Base-by-base conservation (phyloP, 108 stramenopile genomes). In the Cyclotella baltica region DNA sequence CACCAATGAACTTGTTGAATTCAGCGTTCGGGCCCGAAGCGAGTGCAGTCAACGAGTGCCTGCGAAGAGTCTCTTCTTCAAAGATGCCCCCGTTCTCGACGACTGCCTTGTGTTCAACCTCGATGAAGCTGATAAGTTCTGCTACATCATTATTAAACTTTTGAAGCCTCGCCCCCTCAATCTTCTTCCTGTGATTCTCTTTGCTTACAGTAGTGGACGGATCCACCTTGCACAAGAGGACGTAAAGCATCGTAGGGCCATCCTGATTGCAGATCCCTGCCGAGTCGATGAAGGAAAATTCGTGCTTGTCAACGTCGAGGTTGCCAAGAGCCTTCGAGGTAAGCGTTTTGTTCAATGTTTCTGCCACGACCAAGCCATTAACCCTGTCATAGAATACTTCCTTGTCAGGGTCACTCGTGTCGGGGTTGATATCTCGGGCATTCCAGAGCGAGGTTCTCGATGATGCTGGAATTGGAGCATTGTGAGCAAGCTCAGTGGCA, bases 1-100 rank as follows among this genome's bases (percentile, higher is more conserved):
- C 3, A 5, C 50, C 27, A 16, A 67, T 67, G 28, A 67, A 50
- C 28, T 40, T n/a, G 48, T 70, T 70, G 53, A 70, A 70, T 4
- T 35, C 23, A 15, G 68, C 68, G 35, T 70, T 56, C 16, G 51
- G 53, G 15, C 68, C 68, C 35, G 68, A 55, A 16, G 5, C 11
- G 16, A 70, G 48, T n/a, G 53, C 30, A 4, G 52, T 36, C 6
- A 50, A 56, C 3, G 30, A 9, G 22, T 70, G 48, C 3, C 53
- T 30, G 22, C 68, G 53, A 37, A 20, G 36, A 1, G 53, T 50
- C 4, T 37, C 35, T 4, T 37, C 38, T 22, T 70, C 53, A 36
- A 23, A 48, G 20, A n/a, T 6, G n/a, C 48, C 30, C 2, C 68
- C 68, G 48, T 70, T 70, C 4, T 13, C 25, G 10, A 31, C 23